Evolutionary conservation across 331 rosid species (phyloP), one percentile per base, ranked within the genome.

Genomic region (Rhamnella rubrinervis): DNA sequence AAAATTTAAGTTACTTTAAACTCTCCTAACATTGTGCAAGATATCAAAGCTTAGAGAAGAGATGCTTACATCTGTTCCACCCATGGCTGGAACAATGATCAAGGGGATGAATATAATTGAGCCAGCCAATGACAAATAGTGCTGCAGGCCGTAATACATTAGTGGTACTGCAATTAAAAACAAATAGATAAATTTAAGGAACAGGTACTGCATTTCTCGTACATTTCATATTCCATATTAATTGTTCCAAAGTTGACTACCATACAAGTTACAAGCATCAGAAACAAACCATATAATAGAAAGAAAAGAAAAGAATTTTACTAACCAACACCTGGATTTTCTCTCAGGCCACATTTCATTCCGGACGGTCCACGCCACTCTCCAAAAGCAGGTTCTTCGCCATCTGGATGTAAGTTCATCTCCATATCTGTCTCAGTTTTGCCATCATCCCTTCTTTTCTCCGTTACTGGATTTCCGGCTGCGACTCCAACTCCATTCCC

Each of bases 51-150:
- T 49, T 8, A 57, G 61, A 56, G 70, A 46, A 72, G 52, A 56
- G 67, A 77, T 62, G 72, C 97, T 83, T 86, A 93, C 98, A 76
- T 88, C 96, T 66, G 89, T 84, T 85, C 97, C 98, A 38, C 93
- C 96, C 98, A 90, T 88, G 70, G 87, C 79, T 23, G 98, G 97
- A 61, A 90, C 90, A 68, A 90, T 90, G 79, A 93, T 81, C 63
- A 86, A 67, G 65, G 98, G 98, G 55, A 93, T 79, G 77, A 93
- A 83, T 60, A 93, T 79, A 68, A 93, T 84, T 10, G 98, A 93
- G 67, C 98, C 97, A 41, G 91, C 85, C 84, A 93, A 69, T 55
- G 98, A 93, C 18, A 93, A 77, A 77, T 87, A 90, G 72, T 93
- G 98, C 81, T 93, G 97, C 77, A 90, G 85, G 75, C 90, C 83